phyloP scores from a whole-genome alignment of 192 early-diverging fungal genomes.

The Podila clonocystis region DNA sequence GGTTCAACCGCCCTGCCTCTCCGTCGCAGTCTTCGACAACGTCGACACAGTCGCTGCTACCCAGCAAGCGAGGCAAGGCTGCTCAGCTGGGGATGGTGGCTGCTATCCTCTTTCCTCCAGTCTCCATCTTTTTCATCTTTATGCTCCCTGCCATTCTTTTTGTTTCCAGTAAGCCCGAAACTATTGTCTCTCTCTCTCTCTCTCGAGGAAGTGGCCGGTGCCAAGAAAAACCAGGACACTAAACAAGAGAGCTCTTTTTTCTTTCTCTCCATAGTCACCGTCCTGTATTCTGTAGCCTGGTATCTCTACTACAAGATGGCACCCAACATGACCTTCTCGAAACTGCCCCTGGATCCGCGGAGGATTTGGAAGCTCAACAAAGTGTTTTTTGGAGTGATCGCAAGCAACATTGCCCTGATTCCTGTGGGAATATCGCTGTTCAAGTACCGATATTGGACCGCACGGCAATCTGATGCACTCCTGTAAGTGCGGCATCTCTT shows the following conservation, averaged over 20 bases:
- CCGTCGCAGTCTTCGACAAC: neutral
- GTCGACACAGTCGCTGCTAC: constrained; percentile 5
- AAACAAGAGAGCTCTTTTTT: no score
- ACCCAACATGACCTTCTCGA: constrained; percentile 1
- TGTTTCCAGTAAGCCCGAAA: constrained; percentile 16
- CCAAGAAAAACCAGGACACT: no score
- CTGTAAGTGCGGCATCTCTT: constrained; percentile 6
- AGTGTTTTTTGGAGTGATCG: constrained; percentile 13
- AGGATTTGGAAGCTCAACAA: constrained; percentile 20
- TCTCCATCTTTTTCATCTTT: constrained; percentile 32
- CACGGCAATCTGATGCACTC: constrained; percentile 3
- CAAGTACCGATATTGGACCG: constrained; percentile 30
- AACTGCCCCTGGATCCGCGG: constrained; percentile 12
- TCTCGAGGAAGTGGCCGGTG: neutral
- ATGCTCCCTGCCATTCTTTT: constrained; percentile 36
- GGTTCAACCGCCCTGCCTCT: neutral
- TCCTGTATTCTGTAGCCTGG: constrained; percentile 20
- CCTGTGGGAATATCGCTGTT: constrained; percentile 15
- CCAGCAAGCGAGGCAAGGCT: constrained; percentile 48
- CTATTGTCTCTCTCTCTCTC: no score
- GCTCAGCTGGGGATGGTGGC: constrained; percentile 27
- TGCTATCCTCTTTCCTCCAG: constrained; percentile 33
- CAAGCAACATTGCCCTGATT: constrained; percentile 17
- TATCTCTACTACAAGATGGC: constrained; percentile 2
- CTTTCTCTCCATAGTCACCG: neutral